Evolutionary conservation across 1,284 basidiomycete species (phyloP).

Genomic region (Pulveroboletus sp.): DNA sequence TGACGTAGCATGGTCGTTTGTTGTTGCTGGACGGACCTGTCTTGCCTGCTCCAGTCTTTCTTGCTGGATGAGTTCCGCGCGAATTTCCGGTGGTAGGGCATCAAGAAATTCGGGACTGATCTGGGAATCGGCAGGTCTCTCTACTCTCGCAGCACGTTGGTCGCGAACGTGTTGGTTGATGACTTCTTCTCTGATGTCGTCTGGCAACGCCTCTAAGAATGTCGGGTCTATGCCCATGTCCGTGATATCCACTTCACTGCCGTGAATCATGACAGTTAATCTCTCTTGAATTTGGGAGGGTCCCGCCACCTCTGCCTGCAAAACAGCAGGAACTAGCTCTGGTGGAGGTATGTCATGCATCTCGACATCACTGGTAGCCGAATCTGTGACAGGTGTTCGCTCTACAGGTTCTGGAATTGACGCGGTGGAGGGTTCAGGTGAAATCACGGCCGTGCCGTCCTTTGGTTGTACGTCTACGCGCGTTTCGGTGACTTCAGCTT

Average conservation of each 20-base stretch:
- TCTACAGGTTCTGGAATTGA: conserved; percentile 17
- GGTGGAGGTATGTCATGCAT: conserved; percentile 28
- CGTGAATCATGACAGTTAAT: conserved; percentile 87
- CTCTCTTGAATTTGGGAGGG: conserved; percentile 49
- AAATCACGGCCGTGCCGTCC: conserved; percentile 11
- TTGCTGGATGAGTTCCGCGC: conserved; percentile 95
- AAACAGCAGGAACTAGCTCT: conserved; percentile 16
- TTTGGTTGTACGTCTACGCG: conserved; percentile 15
- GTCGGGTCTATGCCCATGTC: conserved; percentile 98
- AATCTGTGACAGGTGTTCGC: conserved; percentile 18
- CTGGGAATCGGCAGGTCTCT: conserved; percentile 77
- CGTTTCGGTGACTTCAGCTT: conserved; percentile 30
- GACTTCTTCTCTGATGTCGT: conserved; percentile 99
- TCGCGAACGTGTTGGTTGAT: conserved; percentile 97
- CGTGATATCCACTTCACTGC: conserved; percentile 95
- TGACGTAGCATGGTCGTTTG: conserved; percentile 39
- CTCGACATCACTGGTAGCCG: conserved; percentile 25
- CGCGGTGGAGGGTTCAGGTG: conserved; percentile 8
- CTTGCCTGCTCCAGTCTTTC: conserved; percentile 83
- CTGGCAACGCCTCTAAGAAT: conserved; percentile 96
- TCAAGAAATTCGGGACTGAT: conserved; percentile 96
- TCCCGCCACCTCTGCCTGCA: conserved; percentile 28
- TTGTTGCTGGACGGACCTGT: conserved; percentile 50
- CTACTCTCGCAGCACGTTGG: conserved; percentile 72
- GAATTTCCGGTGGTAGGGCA: conserved; percentile 93